Evolutionary conservation across 1,284 basidiomycete genomes (phyloP).

Genomic region (Tetrapyrgos nigripes): DNA sequence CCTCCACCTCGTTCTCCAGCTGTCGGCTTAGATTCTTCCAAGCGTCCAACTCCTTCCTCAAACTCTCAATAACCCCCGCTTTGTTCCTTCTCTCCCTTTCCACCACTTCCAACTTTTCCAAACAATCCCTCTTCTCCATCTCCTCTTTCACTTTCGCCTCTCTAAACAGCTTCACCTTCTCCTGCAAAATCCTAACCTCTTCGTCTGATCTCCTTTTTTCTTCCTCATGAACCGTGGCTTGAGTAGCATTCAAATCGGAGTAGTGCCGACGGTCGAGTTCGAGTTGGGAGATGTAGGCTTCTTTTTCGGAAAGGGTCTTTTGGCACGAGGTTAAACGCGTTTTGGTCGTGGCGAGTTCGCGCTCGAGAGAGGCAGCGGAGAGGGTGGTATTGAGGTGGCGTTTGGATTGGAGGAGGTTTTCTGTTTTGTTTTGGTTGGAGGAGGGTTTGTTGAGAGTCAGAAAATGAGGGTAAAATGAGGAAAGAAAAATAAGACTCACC

Average conservation of each 20-base stretch:
- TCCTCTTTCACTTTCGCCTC: slow-evolving; percentile 4
- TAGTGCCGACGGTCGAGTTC: slow-evolving; percentile 72
- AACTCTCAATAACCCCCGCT: neutral
- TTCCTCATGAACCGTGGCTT: slow-evolving; percentile 54
- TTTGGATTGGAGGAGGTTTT: slow-evolving; percentile 67
- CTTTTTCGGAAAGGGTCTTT: slow-evolving; percentile 66
- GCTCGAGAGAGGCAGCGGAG: slow-evolving; percentile 62
- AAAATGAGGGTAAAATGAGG: slow-evolving; percentile 9
- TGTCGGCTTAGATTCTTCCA: neutral
- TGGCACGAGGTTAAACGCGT: slow-evolving; percentile 66
- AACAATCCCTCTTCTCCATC: slow-evolving; percentile 20
- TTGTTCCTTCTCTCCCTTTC: neutral
- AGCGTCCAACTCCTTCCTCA: neutral
- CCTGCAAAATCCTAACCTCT: slow-evolving; percentile 60
- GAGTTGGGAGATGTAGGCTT: slow-evolving; percentile 58
- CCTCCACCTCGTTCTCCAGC: neutral
- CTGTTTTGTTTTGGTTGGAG: slow-evolving; percentile 37
- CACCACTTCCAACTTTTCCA: slow-evolving; percentile 2
- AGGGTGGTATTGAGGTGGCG: slow-evolving; percentile 65
- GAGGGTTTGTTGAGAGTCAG: slow-evolving; percentile 11
- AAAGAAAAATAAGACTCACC: slow-evolving; percentile 5
- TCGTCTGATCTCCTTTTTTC: slow-evolving; percentile 59
- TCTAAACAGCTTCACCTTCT: slow-evolving; percentile 22
- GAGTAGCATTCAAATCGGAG: slow-evolving; percentile 56
- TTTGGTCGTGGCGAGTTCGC: slow-evolving; percentile 64